Conservation (phyloP, 495 filamentous ascomycete species). For the Clavariopsis aquatica region DNA sequence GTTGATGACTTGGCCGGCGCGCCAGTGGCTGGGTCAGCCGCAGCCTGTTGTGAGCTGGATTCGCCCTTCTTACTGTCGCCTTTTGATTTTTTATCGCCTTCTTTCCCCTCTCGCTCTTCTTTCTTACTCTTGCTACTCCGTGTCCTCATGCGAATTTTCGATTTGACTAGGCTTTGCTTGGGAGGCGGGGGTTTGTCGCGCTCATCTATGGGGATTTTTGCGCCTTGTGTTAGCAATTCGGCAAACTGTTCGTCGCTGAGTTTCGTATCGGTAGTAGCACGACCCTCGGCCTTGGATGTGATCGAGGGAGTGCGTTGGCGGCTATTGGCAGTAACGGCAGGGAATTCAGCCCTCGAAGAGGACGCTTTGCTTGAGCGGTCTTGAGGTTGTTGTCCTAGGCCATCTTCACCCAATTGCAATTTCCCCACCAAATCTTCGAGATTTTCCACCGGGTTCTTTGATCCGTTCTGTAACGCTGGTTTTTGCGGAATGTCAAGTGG, state of each 20-base stretch:
- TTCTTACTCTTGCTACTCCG: slow-evolving; percentile 30
- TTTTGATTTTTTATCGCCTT: slow-evolving; percentile 14
- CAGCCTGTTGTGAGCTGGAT: slow-evolving; percentile 11
- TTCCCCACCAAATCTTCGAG: slow-evolving; percentile 22
- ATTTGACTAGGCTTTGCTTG: slow-evolving; percentile 34
- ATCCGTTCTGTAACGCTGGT: not conserved
- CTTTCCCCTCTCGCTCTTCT: slow-evolving; percentile 11
- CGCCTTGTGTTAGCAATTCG: slow-evolving; percentile 24
- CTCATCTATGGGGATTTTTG: slow-evolving; percentile 4
- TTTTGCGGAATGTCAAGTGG: slow-evolving; percentile 1
- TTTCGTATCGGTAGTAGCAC: slow-evolving; percentile 25
- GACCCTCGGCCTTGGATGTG: slow-evolving; percentile 23
- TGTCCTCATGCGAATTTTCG: slow-evolving; percentile 35
- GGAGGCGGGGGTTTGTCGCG: slow-evolving; percentile 4
- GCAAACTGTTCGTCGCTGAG: slow-evolving; percentile 36
- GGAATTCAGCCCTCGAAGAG: slow-evolving; percentile 1
- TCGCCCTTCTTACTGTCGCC: slow-evolving; percentile 23
- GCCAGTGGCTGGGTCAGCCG: slow-evolving; percentile 5
- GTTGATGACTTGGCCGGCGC: slow-evolving; percentile 10
- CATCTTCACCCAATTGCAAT: slow-evolving; percentile 13
- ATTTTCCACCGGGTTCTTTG: slow-evolving; percentile 15
- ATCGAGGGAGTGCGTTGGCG: slow-evolving; percentile 22
- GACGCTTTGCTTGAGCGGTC: slow-evolving; percentile 3
- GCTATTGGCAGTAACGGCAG: slow-evolving; percentile 25
- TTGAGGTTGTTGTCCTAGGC: slow-evolving; percentile 5